Evolutionary conservation across 139 green algal genomes (phyloP), one percentile per base, ranked within the genome.

Genomic region (Nannochloris sp.): DNA sequence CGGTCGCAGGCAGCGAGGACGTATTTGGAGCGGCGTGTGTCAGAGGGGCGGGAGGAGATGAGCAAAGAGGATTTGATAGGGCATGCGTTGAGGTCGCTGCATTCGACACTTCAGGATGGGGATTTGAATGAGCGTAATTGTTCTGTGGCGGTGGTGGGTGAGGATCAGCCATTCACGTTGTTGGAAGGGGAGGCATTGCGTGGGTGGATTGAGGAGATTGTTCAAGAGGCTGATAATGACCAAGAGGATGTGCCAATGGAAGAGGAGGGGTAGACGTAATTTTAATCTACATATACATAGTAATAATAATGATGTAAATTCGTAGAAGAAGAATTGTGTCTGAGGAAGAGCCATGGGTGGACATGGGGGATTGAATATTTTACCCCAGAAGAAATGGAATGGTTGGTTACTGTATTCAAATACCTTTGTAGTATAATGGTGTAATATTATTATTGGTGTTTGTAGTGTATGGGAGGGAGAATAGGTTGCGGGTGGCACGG

Each of bases 311-410:
- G 0, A 23, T 23, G 20, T 23, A 23, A 23, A 23, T 23, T 23
- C 20, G 20, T 23, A 37, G 31, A 37, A 37, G 31, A 37, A 37
- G 31, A 37, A 37, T 37, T 8, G 9, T 37, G 9, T 37, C 31
- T 12, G 10, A 40, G 33, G 33, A 40, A 40, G 6, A 46, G 65
- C 1, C 40, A 96, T 97, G 90, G 91, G 89, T 11, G 91, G 91
- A 0, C 91, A 97, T 63, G 91, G 91, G 20, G 91, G 91, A 2
- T 75, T 97, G 13, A 97, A 97, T 65, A 97, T 97, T 58, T 64
- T 97, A 16, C 91, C 91, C 2, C 91, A 97, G 68, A 96, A 96
- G 67, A 81, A 74, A 3, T 96, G 90, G 88, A 91, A 97, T 65
- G 46, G 46, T 53, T 23, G 16, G 46, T 10, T 53, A 11, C 33